phyloP scores from a whole-genome alignment of 768 basidiomycete species.

The Russula compacta region DNA sequence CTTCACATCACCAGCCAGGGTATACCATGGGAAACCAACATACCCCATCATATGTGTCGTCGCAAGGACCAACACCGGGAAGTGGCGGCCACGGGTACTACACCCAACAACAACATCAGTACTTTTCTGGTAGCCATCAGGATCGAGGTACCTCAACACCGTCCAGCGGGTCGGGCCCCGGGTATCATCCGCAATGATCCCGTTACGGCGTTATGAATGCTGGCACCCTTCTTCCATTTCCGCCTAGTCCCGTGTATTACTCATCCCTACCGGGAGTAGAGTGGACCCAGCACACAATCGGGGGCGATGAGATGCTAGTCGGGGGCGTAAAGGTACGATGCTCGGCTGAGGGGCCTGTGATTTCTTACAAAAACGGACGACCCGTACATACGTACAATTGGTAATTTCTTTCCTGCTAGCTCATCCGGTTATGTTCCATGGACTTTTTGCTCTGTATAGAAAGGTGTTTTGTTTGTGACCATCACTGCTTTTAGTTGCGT shows the following conservation, averaged over 20 bases:
- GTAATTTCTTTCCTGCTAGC: constrained; percentile 6
- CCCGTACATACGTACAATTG: constrained; percentile 11
- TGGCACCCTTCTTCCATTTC: constrained; percentile 15
- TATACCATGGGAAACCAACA: constrained; percentile 13
- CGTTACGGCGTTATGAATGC: constrained; percentile 11
- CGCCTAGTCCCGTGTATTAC: constrained; percentile 12
- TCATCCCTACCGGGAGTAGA: constrained; percentile 14
- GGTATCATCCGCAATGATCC: constrained; percentile 28
- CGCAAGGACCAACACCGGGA: constrained; percentile 9
- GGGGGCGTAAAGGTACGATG: constrained; percentile 13
- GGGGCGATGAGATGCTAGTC: constrained; percentile 15
- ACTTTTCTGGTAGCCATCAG: constrained; percentile 11
- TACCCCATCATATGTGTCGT: constrained; percentile 3
- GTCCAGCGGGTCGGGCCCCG: constrained; percentile 27
- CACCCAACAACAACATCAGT: constrained; percentile 14
- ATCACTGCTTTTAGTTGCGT: constrained; percentile 10
- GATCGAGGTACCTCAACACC: constrained; percentile 23
- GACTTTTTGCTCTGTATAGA: constrained; percentile 17
- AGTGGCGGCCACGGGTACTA: constrained; percentile 15
- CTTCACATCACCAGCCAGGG: constrained; percentile 10
- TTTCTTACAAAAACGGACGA: constrained; percentile 13
- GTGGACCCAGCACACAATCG: constrained; percentile 14
- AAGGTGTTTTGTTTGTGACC: constrained; percentile 9
- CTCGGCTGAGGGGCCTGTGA: constrained; percentile 6
- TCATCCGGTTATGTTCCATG: constrained; percentile 8